A percentile compares a stretch with the other conserved stretches of the same genome.
Conservation (phyloP, 2,329 filamentous ascomycete genomes). For the Lachnum nothofagi region DNA sequence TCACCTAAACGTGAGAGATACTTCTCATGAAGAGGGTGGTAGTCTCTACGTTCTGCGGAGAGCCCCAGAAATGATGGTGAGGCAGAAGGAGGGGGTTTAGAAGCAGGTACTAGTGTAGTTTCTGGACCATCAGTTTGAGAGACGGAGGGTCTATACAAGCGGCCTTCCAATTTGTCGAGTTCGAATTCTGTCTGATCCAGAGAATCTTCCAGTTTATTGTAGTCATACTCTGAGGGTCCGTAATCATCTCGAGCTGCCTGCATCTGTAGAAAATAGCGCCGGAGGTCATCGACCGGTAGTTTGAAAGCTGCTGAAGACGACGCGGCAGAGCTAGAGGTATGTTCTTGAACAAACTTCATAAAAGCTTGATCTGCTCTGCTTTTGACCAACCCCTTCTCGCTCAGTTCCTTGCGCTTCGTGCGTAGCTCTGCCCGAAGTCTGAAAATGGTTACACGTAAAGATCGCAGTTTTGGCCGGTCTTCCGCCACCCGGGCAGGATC, state of each 20-base stretch:
- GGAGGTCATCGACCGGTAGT: background rate
- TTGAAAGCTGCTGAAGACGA: background rate
- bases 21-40: slow-evolving; percentile 9
- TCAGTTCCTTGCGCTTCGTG: slow-evolving; percentile 7
- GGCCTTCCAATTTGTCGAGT: slow-evolving; percentile 10
- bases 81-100: background rate
- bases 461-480: slow-evolving; percentile 3
- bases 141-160: slow-evolving; percentile 3
- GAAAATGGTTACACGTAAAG: slow-evolving; percentile 1
- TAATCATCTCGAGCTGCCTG: slow-evolving; percentile 18
- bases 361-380: slow-evolving; percentile 11
- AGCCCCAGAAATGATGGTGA: background rate
- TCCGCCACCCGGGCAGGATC: background rate
- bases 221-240: slow-evolving; percentile 18
- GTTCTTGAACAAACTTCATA: slow-evolving; percentile 12
- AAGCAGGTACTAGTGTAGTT: background rate
- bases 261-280: slow-evolving; percentile 4
- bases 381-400: slow-evolving; percentile 6
- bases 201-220: slow-evolving; percentile 8
- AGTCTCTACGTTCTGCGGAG: slow-evolving; percentile 3
- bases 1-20: slow-evolving; percentile 16
- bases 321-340: background rate
- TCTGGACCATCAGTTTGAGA: background rate
- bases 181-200: slow-evolving; percentile 16
- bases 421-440: slow-evolving; percentile 3